These are phyloP conservation scores for Talaromyces trachyspermus DNA, from an alignment of 495 filamentous ascomycete genomes.

Conservation along the genomic window DNA sequence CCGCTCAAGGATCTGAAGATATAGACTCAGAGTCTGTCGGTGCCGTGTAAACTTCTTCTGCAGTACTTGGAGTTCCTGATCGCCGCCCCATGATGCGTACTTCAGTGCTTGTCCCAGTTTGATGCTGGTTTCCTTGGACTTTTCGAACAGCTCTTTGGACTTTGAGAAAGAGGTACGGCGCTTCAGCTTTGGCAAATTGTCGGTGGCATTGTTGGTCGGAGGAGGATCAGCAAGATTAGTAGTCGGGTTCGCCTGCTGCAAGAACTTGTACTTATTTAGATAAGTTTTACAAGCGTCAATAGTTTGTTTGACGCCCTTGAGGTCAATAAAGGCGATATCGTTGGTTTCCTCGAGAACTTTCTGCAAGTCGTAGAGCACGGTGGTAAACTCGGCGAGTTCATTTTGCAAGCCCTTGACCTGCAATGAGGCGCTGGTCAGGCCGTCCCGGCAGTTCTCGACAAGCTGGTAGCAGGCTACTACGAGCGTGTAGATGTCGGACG, in stretches of 20 bases:
- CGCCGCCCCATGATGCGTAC: conserved; percentile 1
- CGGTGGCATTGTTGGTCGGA: neutral
- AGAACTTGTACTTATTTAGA: conserved; percentile 1
- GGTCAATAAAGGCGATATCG: conserved; percentile 1
- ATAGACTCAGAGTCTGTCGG: conserved; percentile 4
- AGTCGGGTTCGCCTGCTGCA: neutral
- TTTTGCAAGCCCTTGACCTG: conserved; percentile 1
- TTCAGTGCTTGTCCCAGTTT: neutral
- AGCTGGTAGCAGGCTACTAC: conserved; percentile 3
- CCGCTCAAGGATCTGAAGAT: conserved; percentile 8
- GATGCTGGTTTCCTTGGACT: neutral
- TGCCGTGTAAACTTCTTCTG: conserved; percentile 3
- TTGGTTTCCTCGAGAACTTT: neutral
- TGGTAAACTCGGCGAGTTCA: conserved; percentile 3
- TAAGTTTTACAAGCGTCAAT: conserved; percentile 1
- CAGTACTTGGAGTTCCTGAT: neutral
- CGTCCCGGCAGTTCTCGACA: conserved; percentile 4
- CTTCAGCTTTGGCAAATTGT: neutral
- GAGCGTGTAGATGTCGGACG: conserved; percentile 6
- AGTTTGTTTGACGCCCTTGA: conserved; percentile 1
- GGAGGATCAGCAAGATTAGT: neutral
- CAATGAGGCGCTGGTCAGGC: conserved; percentile 5
- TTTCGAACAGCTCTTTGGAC: neutral
- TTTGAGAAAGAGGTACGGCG: neutral
- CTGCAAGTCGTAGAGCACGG: neutral